Conservation (phyloP, 139 green algal genomes). For the Closterium sp. region DNA sequence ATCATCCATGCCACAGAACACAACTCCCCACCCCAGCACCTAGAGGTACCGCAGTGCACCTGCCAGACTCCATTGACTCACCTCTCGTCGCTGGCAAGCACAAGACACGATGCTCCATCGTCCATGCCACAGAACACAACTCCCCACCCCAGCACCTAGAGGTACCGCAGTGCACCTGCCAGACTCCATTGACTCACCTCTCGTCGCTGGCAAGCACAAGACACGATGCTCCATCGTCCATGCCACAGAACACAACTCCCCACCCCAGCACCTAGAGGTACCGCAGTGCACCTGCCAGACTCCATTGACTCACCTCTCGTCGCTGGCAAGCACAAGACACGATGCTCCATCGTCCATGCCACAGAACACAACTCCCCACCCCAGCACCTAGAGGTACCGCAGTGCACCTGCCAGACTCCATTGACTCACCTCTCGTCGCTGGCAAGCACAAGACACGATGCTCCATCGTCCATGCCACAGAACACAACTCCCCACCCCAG, state of each 20-base stretch:
- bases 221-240: constrained; percentile 20
- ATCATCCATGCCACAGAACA: constrained; percentile 31
- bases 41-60: too few relatives aligned
- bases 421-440: neutral
- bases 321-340: neutral
- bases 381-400: too few relatives aligned
- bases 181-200: neutral
- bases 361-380: too few relatives aligned
- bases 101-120: constrained; percentile 2
- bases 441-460: neutral
- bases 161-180: neutral
- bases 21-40: too few relatives aligned
- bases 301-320: neutral
- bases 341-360: constrained; percentile 22
- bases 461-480: constrained; percentile 28
- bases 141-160: too few relatives aligned
- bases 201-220: neutral
- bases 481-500: too few relatives aligned
- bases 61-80: neutral
- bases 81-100: neutral
- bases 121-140: constrained; percentile 29
- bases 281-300: neutral
- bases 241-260: constrained; percentile 17
- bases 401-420: neutral
- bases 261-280: too few relatives aligned